Evolutionary conservation across 2,329 filamentous ascomycete species (phyloP).

Genomic region (Exophiala viscosa): DNA sequence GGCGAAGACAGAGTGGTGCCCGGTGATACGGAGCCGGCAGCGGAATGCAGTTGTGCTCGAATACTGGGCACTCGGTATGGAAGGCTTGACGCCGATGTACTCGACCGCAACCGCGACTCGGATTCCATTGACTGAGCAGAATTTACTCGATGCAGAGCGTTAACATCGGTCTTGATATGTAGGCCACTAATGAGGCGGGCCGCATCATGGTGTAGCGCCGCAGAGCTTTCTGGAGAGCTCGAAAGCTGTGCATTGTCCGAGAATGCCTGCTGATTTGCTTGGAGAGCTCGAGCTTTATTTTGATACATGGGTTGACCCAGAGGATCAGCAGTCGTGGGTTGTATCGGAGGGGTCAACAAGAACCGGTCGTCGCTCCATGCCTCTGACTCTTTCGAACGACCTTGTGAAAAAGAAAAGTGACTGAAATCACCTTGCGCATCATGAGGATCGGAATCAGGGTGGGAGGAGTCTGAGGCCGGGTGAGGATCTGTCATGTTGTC

Average conservation of each 20-base stretch:
- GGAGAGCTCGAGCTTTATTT: constrained; percentile 9
- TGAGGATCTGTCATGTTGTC: constrained; percentile 16
- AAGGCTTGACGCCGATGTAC: constrained; percentile 41
- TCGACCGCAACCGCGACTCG: constrained; percentile 38
- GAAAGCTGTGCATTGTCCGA: constrained; percentile 19
- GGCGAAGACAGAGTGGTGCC: constrained; percentile 70
- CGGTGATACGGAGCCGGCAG: constrained; percentile 49
- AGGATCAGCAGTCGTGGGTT: constrained; percentile 14
- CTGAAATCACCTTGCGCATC: constrained; percentile 6
- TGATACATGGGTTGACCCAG: constrained; percentile 14
- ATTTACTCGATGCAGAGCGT: constrained; percentile 11
- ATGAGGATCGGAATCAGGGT: neutral
- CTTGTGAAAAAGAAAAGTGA: constrained; percentile 2
- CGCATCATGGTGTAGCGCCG: constrained; percentile 16
- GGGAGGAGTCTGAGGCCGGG: constrained; percentile 9
- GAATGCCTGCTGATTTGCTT: constrained; percentile 20
- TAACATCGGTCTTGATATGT: constrained; percentile 27
- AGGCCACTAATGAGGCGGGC: constrained; percentile 23
- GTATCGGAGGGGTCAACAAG: constrained; percentile 20
- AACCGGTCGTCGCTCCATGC: constrained; percentile 16
- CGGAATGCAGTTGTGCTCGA: constrained; percentile 39
- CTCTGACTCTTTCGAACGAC: neutral
- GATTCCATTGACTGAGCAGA: constrained; percentile 23
- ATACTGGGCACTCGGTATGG: constrained; percentile 45
- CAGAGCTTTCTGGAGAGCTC: constrained; percentile 1